Evolutionary conservation across 73 alveolate genomes (phyloP).

Genomic region (Symbiodinium natans): DNA sequence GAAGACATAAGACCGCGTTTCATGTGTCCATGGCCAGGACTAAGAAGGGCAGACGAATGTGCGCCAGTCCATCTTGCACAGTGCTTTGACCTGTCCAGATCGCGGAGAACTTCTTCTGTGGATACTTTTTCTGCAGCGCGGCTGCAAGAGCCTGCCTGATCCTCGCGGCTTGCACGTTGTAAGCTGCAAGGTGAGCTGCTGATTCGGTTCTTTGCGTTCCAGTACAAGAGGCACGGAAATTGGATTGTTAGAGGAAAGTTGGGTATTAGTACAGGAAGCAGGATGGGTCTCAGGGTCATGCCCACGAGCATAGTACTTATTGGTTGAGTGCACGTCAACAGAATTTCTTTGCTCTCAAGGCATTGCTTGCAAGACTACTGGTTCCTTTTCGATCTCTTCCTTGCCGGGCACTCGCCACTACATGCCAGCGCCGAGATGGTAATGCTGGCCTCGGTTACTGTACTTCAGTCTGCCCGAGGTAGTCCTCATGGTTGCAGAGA

Average conservation of each 20-base stretch:
- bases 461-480: conserved; percentile 19
- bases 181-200: conserved; percentile 13
- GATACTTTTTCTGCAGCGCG: conserved; percentile 35
- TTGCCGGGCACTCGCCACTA: conserved; percentile 18
- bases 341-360: not conserved
- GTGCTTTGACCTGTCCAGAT: not conserved
- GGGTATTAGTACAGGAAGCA: too few species aligned
- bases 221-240: conserved; percentile 10
- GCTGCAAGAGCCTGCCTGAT: not conserved
- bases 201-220: conserved; percentile 53
- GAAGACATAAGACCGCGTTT: not conserved
- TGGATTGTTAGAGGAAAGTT: too few species aligned
- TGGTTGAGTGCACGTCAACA: too few species aligned
- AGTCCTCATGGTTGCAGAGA: conserved; percentile 45
- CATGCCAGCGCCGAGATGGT: too few species aligned
- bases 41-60: not conserved
- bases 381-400: conserved; percentile 41
- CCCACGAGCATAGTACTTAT: too few species aligned
- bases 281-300: too few species aligned
- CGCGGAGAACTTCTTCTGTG: conserved; percentile 80
- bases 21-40: not conserved
- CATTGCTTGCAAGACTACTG: conserved; percentile 63
- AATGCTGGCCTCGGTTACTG: too few species aligned
- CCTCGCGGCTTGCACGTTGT: not conserved
- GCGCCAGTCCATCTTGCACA: not conserved